Evolutionary conservation across 176 grass and related monocot species (phyloP), one percentile per base, ranked within the genome.

Genomic region (Cenchrus americanus): DNA sequence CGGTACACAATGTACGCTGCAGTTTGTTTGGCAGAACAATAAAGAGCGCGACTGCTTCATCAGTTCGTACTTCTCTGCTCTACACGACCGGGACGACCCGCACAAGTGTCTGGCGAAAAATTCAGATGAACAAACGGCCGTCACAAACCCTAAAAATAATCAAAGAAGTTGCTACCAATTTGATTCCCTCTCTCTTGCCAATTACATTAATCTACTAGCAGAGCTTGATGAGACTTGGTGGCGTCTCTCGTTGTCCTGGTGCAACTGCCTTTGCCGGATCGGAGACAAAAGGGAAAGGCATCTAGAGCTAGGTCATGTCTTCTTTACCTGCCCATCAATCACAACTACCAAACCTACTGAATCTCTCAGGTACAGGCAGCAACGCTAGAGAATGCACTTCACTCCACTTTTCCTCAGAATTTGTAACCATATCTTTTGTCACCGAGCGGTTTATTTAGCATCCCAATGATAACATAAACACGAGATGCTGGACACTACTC

Each of bases 271-370:
- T 83, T 65, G 73, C 64, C 64, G 27, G 70, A 66, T 54, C 64
- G 27, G 70, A 66, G 40, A 81, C 75, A 68, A 83, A 65, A 72
- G 10, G 22, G 27, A 11, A 75, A 85, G 79, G 2, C 66, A 74
- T 68, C 34, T 59, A 53, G 30, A 52, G 65, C 52, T 37, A 43
- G 27, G 14, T 7, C 43, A 53, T 65, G 34, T 27, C 76, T 80
- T 27, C 58, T 80, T 79, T 80, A 64, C 67, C 68, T 80, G 76
- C 76, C 48, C 57, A 79, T 86, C 84, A 72, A 80, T 86, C 76
- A 74, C 19, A 66, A 65, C 58, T 26, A 71, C 66, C 66, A 72
- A 21, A 80, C 81, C 68, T 79, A 73, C 75, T 50, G 62, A 79
- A 66, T 59, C 49, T 12, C 50, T 59, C 87, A 67, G 18, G 81